phyloP scores from a whole-genome alignment of 2,329 filamentous ascomycete species.

The Xylaria sp. region DNA sequence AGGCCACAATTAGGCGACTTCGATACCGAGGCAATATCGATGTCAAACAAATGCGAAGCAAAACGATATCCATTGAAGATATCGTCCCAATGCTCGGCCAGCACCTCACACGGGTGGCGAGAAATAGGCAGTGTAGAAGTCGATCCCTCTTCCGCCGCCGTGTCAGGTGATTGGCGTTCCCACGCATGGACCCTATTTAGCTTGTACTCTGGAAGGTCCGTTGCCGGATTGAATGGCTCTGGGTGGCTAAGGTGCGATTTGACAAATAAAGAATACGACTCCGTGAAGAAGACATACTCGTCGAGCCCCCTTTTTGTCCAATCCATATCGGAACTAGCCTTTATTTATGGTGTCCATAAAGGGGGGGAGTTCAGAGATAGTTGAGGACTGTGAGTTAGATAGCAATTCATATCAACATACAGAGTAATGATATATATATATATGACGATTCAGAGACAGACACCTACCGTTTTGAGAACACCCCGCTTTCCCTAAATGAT shows the following conservation, averaged over 20 bases:
- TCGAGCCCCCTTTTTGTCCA: slow-evolving; percentile 21
- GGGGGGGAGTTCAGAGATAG: too few species aligned
- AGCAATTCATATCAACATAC: too few species aligned
- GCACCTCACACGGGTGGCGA: slow-evolving; percentile 21
- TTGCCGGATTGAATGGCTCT: slow-evolving; percentile 15
- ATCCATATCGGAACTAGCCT: too few species aligned
- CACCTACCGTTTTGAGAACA: too few species aligned
- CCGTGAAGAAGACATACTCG: slow-evolving; percentile 6
- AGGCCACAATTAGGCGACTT: slow-evolving; percentile 7
- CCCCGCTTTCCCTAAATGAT: too few species aligned
- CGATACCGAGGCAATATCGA: neutral
- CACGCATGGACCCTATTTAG: slow-evolving; percentile 8
- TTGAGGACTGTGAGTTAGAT: too few species aligned
- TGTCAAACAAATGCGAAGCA: slow-evolving; percentile 19
- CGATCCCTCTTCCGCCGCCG: neutral
- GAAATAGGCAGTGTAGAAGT: neutral
- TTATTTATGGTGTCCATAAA: too few species aligned
- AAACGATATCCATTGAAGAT: slow-evolving; percentile 22
- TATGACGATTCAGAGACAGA: too few species aligned
- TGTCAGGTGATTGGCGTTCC: neutral
- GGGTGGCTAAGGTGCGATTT: neutral
- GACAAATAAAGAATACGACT: neutral
- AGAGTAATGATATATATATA: too few species aligned
- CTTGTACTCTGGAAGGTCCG: slow-evolving; percentile 17
- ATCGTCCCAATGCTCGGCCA: slow-evolving; percentile 26